Conservation (phyloP, 129 eudicot species). For the Flaveria trinervia region DNA sequence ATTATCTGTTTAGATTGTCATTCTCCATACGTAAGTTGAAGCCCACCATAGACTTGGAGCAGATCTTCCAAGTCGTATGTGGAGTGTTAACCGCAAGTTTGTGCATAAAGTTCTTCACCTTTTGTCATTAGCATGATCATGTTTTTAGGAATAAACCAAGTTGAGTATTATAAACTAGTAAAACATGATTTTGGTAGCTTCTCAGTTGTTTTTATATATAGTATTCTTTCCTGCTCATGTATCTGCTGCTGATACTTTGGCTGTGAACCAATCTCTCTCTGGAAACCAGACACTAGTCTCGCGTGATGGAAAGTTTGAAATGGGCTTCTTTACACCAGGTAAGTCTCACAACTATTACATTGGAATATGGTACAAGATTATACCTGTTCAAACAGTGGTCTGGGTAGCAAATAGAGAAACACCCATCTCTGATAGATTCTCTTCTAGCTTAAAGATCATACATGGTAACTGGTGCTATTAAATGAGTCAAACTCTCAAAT, state of each 20-base stretch:
- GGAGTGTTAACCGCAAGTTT: neutral
- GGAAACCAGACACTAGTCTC: slow-evolving; percentile 44
- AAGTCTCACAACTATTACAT: slow-evolving; percentile 43
- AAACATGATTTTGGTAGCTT: neutral
- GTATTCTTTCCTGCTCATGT: neutral
- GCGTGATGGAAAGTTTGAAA: slow-evolving; percentile 29
- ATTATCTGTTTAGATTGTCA: neutral
- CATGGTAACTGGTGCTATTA: slow-evolving; percentile 50
- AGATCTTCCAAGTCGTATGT: neutral
- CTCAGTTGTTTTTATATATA: slow-evolving; percentile 13
- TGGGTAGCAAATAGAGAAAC: slow-evolving; percentile 64
- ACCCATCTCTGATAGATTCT: slow-evolving; percentile 39
- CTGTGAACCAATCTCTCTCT: slow-evolving; percentile 37
- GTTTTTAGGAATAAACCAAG: neutral
- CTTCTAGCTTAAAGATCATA: slow-evolving; percentile 35
- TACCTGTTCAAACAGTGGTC: neutral
- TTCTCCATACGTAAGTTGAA: neutral
- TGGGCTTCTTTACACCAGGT: slow-evolving; percentile 47
- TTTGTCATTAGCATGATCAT: neutral
- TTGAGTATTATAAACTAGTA: neutral
- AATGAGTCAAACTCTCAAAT: slow-evolving; percentile 31
- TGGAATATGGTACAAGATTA: slow-evolving; percentile 49
- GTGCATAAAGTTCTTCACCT: neutral
- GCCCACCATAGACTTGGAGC: neutral
- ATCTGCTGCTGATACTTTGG: slow-evolving; percentile 29